These are phyloP conservation scores for Panaeolus cyanescens DNA, from an alignment of 768 basidiomycete species.

Conservation along the genomic window DNA sequence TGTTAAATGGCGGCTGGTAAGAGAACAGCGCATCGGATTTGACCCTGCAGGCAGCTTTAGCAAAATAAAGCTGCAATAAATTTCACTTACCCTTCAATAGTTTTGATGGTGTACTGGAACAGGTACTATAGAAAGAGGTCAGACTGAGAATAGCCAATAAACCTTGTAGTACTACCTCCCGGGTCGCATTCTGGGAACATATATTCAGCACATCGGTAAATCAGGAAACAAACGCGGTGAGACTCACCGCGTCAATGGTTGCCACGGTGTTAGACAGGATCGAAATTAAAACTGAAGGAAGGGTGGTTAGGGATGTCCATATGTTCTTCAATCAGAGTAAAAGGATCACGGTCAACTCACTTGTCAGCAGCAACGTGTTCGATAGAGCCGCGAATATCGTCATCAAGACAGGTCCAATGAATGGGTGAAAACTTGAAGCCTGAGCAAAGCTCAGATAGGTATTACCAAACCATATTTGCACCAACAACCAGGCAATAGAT, in stretches of 20 bases:
- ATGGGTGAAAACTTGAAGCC: slow-evolving; percentile 60
- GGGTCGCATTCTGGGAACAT: slow-evolving; percentile 43
- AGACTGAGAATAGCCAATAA: slow-evolving; percentile 1
- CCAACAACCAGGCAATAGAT: slow-evolving; percentile 80
- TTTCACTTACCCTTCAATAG: slow-evolving; percentile 75
- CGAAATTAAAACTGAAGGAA: slow-evolving; percentile 71
- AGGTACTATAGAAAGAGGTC: slow-evolving; percentile 64
- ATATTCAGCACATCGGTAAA: slow-evolving; percentile 4
- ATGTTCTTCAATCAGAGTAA: background rate
- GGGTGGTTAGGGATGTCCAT: background rate
- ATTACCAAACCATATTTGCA: slow-evolving; percentile 87
- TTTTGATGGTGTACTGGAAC: slow-evolving; percentile 84
- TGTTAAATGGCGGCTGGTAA: slow-evolving; percentile 90
- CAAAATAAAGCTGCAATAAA: too few relatives aligned
- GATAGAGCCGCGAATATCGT: slow-evolving; percentile 76
- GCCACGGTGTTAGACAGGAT: slow-evolving; percentile 91
- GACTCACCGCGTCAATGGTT: slow-evolving; percentile 64
- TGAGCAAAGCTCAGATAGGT: slow-evolving; percentile 61
- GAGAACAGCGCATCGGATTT: slow-evolving; percentile 90
- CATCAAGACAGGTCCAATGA: slow-evolving; percentile 82
- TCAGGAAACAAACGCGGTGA: background rate
- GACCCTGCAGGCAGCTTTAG: slow-evolving; percentile 48
- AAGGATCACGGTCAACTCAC: slow-evolving; percentile 40
- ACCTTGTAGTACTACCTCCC: slow-evolving; percentile 38
- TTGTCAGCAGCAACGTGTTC: slow-evolving; percentile 79